Evolutionary conservation across 2,329 filamentous ascomycete species (phyloP), one percentile per base, ranked within the genome.

Genomic region (Polytolypa hystricis): DNA sequence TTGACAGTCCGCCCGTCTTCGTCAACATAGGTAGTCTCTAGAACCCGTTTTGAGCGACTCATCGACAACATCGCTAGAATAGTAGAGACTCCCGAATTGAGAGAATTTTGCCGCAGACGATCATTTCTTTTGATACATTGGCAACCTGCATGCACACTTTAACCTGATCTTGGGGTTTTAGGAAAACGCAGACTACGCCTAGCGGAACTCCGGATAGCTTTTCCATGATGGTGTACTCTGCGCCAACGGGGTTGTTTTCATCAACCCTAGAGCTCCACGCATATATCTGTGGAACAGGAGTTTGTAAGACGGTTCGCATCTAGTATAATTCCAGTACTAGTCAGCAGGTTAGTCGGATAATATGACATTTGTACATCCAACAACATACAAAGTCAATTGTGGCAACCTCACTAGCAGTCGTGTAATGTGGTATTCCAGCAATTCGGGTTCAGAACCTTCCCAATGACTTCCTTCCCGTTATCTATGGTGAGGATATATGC

Each of bases 151-250:
- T 25, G 21, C 21, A 32, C 9, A 32, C 17, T 9, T 32, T 32
- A 9, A 32, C 8, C 14, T 20, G 6, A 3, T 32, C 30, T 4
- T n/a, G 12, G 7, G 16, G 12, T 3, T 32, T 9, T 9, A 32
- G 30, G 19, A 9, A 32, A 10, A 17, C 16, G 14, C 30, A 32
- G 16, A 32, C 16, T 7, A 17, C 10, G 4, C n/a, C n/a, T 10
- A 32, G 9, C 8, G 30, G 17, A 8, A 33, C 42, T 14, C 57
- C 56, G 1, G 19, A 42, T 11, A 52, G 19, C 15, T 49, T 46
- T 35, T 57, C 56, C 52, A 59, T 55, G 26, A 60, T 52, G n/a
- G 60, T 47, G 17, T 52, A 60, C 43, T 60, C 55, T 14, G 54
- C 53, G 3, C 55, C 53, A 32, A 55, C 55, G 33, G 51, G 23